phyloP scores from a whole-genome alignment of 2,329 filamentous ascomycete species.

The Aspergillus fructus region DNA sequence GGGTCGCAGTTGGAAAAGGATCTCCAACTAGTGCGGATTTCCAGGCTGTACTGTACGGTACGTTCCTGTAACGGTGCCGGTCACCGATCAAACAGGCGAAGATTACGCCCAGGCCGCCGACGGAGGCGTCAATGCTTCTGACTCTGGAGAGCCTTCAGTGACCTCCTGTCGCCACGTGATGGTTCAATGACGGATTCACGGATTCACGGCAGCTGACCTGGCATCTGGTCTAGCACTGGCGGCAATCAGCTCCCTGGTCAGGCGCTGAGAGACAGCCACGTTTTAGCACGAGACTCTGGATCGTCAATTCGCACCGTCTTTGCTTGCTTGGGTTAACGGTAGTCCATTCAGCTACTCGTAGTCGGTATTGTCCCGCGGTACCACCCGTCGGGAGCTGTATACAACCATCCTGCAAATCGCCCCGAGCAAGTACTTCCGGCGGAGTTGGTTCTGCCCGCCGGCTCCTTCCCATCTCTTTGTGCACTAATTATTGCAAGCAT shows the following conservation, averaged over 20 bases:
- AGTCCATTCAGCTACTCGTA: not conserved
- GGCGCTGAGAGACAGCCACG: not conserved
- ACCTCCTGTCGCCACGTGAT: slow-evolving; percentile 31
- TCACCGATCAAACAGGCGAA: slow-evolving; percentile 18
- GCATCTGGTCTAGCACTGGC: not conserved
- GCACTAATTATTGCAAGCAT: not conserved
- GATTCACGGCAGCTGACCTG: slow-evolving; percentile 22
- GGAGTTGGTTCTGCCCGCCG: not conserved
- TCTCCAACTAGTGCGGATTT: slow-evolving; percentile 25
- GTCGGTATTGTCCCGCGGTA: not conserved
- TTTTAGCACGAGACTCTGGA: not conserved
- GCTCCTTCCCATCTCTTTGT: not conserved
- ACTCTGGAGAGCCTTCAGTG: not conserved
- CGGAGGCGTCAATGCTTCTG: slow-evolving; percentile 2
- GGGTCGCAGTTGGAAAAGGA: slow-evolving; percentile 19
- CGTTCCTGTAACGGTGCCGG: slow-evolving; percentile 11
- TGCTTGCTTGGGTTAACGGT: not conserved
- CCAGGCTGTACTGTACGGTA: slow-evolving; percentile 20
- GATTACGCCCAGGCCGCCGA: slow-evolving; percentile 16
- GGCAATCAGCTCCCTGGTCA: not conserved
- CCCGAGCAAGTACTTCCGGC: not conserved
- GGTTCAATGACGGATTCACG: slow-evolving; percentile 17
- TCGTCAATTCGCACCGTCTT: not conserved
- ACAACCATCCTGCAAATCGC: slow-evolving; percentile 3
- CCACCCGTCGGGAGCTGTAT: not conserved